These are phyloP conservation scores for Eucalyptus tenuipes DNA, from an alignment of 345 rosid genomes.

Conservation along the genomic window DNA sequence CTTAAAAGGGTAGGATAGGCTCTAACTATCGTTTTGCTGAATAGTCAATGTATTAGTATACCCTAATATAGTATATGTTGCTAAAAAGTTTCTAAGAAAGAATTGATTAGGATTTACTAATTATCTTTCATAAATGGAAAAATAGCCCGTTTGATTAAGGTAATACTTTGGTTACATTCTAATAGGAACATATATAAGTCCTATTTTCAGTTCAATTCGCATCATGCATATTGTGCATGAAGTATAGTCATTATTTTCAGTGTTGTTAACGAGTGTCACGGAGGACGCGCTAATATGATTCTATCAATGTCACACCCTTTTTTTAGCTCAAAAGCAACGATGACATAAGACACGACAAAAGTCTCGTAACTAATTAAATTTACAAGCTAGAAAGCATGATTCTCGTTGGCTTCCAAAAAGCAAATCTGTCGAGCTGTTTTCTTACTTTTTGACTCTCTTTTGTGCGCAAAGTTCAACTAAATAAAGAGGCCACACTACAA, in stretches of 20 bases:
- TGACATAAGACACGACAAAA: background rate
- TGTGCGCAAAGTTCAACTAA: background rate
- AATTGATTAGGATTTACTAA: no score
- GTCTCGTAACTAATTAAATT: background rate
- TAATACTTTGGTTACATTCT: background rate
- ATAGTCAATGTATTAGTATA: no score
- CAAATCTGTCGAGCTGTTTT: background rate
- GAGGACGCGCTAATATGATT: background rate
- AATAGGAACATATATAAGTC: background rate
- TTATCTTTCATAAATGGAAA: background rate
- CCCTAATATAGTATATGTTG: rapidly evolving
- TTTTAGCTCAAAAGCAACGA: background rate
- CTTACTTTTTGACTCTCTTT: background rate
- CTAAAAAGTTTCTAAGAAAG: background rate
- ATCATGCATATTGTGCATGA: background rate
- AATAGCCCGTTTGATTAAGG: background rate
- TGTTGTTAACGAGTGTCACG: background rate
- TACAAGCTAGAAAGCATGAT: background rate
- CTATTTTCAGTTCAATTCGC: background rate
- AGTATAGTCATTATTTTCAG: background rate
- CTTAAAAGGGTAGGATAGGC: no score
- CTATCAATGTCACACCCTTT: background rate
- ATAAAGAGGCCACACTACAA: background rate
- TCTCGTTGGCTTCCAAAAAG: background rate
- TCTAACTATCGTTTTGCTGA: no score